Conservation (phyloP, 78 protist species). For the Chrysochromulina parva region DNA sequence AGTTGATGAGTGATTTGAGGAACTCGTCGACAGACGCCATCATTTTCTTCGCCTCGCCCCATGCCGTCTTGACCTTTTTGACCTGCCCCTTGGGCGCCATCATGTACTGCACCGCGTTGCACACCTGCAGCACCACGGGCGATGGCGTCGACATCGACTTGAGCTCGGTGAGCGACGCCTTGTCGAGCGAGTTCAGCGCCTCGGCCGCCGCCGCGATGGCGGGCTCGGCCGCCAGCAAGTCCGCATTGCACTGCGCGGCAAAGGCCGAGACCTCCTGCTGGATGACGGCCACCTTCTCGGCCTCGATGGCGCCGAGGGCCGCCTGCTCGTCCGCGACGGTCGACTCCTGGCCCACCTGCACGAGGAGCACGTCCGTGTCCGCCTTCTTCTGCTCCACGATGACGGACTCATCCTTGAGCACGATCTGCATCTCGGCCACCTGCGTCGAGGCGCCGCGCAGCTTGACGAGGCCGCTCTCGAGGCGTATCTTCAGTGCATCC, state of each 20-base stretch:
- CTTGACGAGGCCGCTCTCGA: slow-evolving; percentile 70
- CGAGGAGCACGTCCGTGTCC: slow-evolving; percentile 44
- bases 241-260: slow-evolving; percentile 54
- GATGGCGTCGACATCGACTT: slow-evolving; percentile 61
- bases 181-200: slow-evolving; percentile 74
- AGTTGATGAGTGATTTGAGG: slow-evolving; percentile 34
- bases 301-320: slow-evolving; percentile 55
- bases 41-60: slow-evolving; percentile 54
- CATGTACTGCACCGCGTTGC: slow-evolving; percentile 42
- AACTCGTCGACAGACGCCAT: slow-evolving; percentile 61
- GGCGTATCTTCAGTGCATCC: slow-evolving; percentile 56
- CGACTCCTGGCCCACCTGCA: slow-evolving; percentile 59
- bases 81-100: neutral
- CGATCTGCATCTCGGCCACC: slow-evolving; percentile 22
- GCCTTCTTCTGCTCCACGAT: slow-evolving; percentile 27
- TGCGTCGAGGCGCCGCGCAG: slow-evolving; percentile 41
- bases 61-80: slow-evolving; percentile 37
- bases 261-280: slow-evolving; percentile 51
- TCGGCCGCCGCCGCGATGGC: slow-evolving; percentile 69
- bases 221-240: slow-evolving; percentile 75
- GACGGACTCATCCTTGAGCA: neutral
- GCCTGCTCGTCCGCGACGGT: slow-evolving; percentile 37
- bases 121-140: slow-evolving; percentile 38
- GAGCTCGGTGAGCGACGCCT: slow-evolving; percentile 63
- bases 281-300: slow-evolving; percentile 43